Evolutionary conservation across 1,139 yeast species (phyloP).

Genomic region (Suhomyces bribrorum): DNA sequence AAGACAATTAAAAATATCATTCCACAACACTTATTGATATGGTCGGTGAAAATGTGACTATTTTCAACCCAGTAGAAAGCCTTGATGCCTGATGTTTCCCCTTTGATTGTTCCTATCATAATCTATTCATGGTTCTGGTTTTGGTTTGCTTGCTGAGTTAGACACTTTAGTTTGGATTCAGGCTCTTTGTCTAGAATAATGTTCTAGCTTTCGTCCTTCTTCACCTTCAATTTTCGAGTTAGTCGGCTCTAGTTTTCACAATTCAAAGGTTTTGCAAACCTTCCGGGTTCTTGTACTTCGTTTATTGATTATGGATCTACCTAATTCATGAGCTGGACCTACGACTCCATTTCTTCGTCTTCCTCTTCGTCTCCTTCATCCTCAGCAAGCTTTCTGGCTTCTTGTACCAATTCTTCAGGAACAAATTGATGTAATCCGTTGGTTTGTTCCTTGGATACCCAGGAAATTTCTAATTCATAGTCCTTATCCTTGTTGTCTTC

Average conservation of each 20-base stretch:
- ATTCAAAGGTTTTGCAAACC: too few species aligned
- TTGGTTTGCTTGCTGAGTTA: too few species aligned
- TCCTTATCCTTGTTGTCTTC: slow-evolving; percentile 98
- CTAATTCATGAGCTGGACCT: neutral
- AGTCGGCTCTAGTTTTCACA: neutral
- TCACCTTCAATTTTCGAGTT: neutral
- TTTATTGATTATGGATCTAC: neutral
- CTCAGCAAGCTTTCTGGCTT: slow-evolving; percentile 81
- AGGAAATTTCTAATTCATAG: slow-evolving; percentile 89
- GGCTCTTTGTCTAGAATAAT: neutral
- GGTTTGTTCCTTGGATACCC: slow-evolving; percentile 76
- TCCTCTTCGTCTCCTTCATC: slow-evolving; percentile 79
- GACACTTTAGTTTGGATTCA: too few species aligned
- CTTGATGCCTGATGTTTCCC: too few species aligned
- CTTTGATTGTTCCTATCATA: too few species aligned
- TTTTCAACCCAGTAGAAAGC: too few species aligned
- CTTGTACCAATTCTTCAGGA: slow-evolving; percentile 74
- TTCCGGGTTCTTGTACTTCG: neutral
- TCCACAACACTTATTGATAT: too few species aligned
- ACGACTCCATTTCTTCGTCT: slow-evolving; percentile 42
- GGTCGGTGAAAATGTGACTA: too few species aligned
- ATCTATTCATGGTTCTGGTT: too few species aligned
- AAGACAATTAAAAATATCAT: too few species aligned
- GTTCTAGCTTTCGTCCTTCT: neutral
- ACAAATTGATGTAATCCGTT: slow-evolving; percentile 79